Conservation (phyloP, 805 yeast genomes). For the Monosporozyma solicola region DNA sequence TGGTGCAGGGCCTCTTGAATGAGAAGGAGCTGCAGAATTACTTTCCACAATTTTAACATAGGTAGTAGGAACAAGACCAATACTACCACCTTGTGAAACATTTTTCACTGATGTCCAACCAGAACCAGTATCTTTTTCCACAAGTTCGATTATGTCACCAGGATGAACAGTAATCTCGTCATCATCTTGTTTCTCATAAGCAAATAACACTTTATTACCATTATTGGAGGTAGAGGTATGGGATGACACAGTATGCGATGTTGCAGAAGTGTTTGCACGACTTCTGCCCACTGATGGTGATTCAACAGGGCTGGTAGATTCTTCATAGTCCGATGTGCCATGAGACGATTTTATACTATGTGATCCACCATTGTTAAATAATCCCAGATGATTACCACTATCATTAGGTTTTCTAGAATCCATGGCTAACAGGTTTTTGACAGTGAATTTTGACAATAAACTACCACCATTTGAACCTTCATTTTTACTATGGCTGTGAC, state of each 20-base stretch:
- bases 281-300: not conserved
- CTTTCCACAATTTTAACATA: conserved; percentile 46
- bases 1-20: conserved; percentile 51
- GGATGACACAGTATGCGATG: not conserved
- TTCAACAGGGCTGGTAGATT: not conserved
- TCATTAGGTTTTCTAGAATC: not conserved
- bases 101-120: conserved; percentile 79
- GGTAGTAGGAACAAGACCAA: conserved; percentile 79
- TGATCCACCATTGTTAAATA: not conserved
- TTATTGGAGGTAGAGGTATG: not conserved
- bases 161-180: conserved; percentile 61
- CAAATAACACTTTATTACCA: conserved; percentile 48
- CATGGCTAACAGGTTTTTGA: not conserved
- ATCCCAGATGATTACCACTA: not conserved
- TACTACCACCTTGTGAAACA: conserved; percentile 35
- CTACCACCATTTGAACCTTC: conserved; percentile 18
- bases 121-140: conserved; percentile 72
- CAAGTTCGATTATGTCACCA: conserved; percentile 53
- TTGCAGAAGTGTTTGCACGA: not conserved
- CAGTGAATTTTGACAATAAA: conserved; percentile 36
- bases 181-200: conserved; percentile 56
- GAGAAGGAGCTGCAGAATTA: conserved; percentile 3
- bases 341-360: not conserved
- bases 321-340: not conserved
- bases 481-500: not conserved